Conservation (phyloP, 2,329 filamentous ascomycete genomes). For the Passalora sequoiae region DNA sequence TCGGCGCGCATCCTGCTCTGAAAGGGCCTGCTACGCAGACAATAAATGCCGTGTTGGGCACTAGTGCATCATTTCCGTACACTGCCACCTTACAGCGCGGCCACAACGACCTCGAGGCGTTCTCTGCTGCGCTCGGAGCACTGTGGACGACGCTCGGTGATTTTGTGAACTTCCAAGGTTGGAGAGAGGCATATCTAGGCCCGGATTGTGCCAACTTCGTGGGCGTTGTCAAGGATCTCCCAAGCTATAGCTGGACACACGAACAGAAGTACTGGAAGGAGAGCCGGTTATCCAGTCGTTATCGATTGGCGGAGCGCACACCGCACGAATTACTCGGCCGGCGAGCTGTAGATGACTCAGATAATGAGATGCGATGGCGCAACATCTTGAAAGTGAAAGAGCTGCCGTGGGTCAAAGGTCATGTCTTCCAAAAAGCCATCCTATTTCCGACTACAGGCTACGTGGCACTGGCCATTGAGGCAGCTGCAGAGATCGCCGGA, state of each 20-base stretch:
- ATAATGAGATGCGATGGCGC: slow-evolving; percentile 16
- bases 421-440: slow-evolving; percentile 12
- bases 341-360: slow-evolving; percentile 14
- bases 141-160: slow-evolving; percentile 15
- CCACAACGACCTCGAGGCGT: slow-evolving; percentile 24
- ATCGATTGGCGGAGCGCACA: slow-evolving; percentile 10
- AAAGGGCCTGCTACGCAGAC: slow-evolving; percentile 39
- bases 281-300: not conserved
- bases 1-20: slow-evolving; percentile 46
- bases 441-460: slow-evolving; percentile 33
- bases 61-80: slow-evolving; percentile 13
- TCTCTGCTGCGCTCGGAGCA: slow-evolving; percentile 19
- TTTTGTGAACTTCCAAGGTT: slow-evolving; percentile 15
- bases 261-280: not conserved
- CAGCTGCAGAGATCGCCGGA: slow-evolving; percentile 16
- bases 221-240: slow-evolving; percentile 1
- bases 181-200: slow-evolving; percentile 14
- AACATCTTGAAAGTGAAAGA: slow-evolving; percentile 7
- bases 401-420: not conserved
- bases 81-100: slow-evolving; percentile 22
- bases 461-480: slow-evolving; percentile 22
- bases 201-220: not conserved
- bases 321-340: slow-evolving; percentile 17
- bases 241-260: slow-evolving; percentile 4
- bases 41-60: slow-evolving; percentile 24